Base-by-base conservation (phyloP, 257 asterid species). In the Ballota nigra region DNA sequence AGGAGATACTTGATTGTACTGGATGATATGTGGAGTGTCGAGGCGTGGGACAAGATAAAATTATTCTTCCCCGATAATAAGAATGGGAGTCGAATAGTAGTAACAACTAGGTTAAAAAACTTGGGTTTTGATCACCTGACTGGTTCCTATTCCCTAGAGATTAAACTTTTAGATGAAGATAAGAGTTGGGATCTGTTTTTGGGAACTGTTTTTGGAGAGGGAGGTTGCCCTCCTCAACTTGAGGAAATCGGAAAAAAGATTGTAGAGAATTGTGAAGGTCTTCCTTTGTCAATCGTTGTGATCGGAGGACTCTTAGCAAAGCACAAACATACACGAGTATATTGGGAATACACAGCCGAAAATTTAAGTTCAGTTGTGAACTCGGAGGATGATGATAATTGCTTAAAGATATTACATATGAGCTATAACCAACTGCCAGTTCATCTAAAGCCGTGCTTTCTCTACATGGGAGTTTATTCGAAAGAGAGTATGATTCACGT, bases 371-470 rank as follows among this genome's bases (percentile, higher is more conserved):
- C 78, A 11, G 9, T 38, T 10, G 56, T 72, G 38, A 68, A 52
- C 63, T 28, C 4, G 10, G 60, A 73, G 19, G 71, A 69, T 9
- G 29, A 73, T 8, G 65, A 45, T 1, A 4, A n/a, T 41, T 73
- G 78, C 69, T 31, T 68, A 2, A 20, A 68, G 2, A 61, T 71
- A 33, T 29, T 77, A 10, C 40, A 74, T 5, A 10, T 19, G 29
- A 71, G 77, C 9, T 77, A 77, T 9, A 15, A 60, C 1, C 15
- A 55, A 0, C 12, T 76, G 26, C 68, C 76, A 2, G 19, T 70
- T 64, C 51, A 64, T n/a, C 19, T 77, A 6, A 76, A 77, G 5
- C 58, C 81, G 2, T 77, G 77, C 18, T 77, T 64, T 33, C 68
- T 77, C 0, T 56, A 70, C 7, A 26, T 75, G 45, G 77, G 73